Evolutionary conservation across 345 rosid genomes (phyloP), one percentile per base, ranked within the genome.

Genomic region (Hibiscus syriacus): DNA sequence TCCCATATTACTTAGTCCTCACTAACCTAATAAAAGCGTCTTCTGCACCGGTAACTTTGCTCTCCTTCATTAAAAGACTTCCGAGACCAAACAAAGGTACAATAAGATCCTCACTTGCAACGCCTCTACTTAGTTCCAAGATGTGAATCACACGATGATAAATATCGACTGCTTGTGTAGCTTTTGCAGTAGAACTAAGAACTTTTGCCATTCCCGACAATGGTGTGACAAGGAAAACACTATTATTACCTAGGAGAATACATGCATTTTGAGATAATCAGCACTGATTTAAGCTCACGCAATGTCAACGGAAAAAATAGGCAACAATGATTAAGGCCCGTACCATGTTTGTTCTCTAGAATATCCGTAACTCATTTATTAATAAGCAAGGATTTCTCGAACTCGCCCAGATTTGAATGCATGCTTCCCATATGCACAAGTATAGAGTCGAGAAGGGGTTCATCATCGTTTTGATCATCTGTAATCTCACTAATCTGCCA

Each of bases 191-290:
- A 19, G 79, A 88, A 74, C 80, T 80, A 59, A 86, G 79, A 79
- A 81, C 83, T 85, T 92, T 90, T 55, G 97, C 97, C 77, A 87
- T 69, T 57, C 90, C 97, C 83, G 88, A 78, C 59, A 92, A 78
- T 20, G 97, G 86, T 56, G 85, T 74, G 81, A 88, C 79, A 34
- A 92, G 87, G 62, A 83, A 76, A 49, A 78, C 78, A 76, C 85
- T 83, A 53, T 46, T 52, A 63, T 80, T 70, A 70, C 95, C 96
- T 92, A 67, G 36, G 71, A 73, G 56, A 72, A 61, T 45, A 55
- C 64, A 58, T 30, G 32, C 20, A 13, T 34, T 55, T 19, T 49
- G 17, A 63, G 22, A 63, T 16, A 25, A 43, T 26, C 34, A 14
- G 39, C 8, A 3, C 25, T 0, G 3, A 14, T 23, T 43, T 52